Evolutionary conservation across 192 early-diverging fungal species (phyloP), one percentile per base, ranked within the genome.

Genomic region (Lobosporangium transversale): DNA sequence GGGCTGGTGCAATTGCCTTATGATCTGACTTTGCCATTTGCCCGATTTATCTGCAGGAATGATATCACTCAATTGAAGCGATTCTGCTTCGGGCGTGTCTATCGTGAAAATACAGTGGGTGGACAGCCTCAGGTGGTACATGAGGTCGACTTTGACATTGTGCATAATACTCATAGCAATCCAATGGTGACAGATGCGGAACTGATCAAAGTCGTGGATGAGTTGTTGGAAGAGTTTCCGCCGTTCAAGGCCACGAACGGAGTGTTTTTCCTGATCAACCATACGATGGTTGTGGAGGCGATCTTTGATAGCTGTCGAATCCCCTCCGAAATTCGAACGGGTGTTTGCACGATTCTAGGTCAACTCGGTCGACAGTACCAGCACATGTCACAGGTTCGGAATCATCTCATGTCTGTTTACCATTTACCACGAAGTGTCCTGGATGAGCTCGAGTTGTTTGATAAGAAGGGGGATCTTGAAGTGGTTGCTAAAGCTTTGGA

Each of bases 71-170:
- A 90, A 52, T 66, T 97, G 29, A 97, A 97, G 70, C 85, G 96
- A 51, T 98, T 90, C 78, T 86, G 86, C 21, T 94, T 98, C 78
- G 96, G 94, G 35, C 79, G 85, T 33, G 92, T 94, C 8, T 98
- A 92, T 73, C 81, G 91, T 1, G 86, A 91, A 66, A 96, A 94
- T 53, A 78, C 84, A 4, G 89, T 85, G 9, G 95, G 95, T 8
- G 96, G 95, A 5, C 96, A 96, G 75, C 96, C 96, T 0, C 79
- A 89, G 36, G 79, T 84, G 15, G 84, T 92, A 3, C 64, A 86
- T 27, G 95, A 95, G 62, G 94, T 89, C 44, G 93, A 96, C 55
- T 98, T 98, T 83, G 97, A 98, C 65, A 93, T 96, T 45, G 91
- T 97, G 6, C 89, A 89, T 37, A 78, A 79, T 53, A 88, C 81